Base-by-base conservation (phyloP, 306 rosid genomes). In the Ammopiptanthus mongolicus region DNA sequence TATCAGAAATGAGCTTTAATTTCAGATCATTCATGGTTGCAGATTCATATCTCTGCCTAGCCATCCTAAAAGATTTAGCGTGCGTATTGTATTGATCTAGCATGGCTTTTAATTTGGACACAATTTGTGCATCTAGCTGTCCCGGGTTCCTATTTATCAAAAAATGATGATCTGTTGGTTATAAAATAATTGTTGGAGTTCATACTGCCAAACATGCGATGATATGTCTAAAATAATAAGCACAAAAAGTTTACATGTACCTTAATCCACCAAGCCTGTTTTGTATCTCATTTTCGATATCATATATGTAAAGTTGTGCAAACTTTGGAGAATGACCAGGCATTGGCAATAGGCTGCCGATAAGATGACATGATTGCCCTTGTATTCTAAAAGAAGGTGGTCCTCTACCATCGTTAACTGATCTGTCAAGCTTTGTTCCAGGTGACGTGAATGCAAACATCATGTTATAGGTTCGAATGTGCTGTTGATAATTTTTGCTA, bases 221-320 rank as follows among this genome's bases (percentile, higher is more conserved):
- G 5, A 3, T 6, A 51, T 1, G 0, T 2, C 5, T 2, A 3
- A 3, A n/a, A 2, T 0, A 0, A 8, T 2, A 0, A 2, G 0
- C 2, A 3, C 0, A 3, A 51, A n/a, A 51, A 0, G 25, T 1
- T 6, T 7, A 15, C 1, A 14, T 1, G 8, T 5, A 51, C 58
- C 25, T 17, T 0, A 51, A 6, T n/a, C 3, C 10, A 0, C 2
- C 9, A 0, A 51, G 2, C 3, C 28, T 15, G 8, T 62, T 34
- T 62, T 33, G 6, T 2, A 62, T 15, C 3, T 34, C 68, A 36
- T 34, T 62, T 0, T 62, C n/a, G 3, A 6, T 62, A 14, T 62
- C 47, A 34, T 62, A 34, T 0, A 62, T 62, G 17, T 34, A 62
- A 1, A 62, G 4, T 8, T 62, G 48, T 8, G 68, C 23, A 17